These are phyloP conservation scores for Blastomyces gilchristii DNA, from an alignment of 2,329 filamentous ascomycete genomes.

Conservation along the genomic window DNA sequence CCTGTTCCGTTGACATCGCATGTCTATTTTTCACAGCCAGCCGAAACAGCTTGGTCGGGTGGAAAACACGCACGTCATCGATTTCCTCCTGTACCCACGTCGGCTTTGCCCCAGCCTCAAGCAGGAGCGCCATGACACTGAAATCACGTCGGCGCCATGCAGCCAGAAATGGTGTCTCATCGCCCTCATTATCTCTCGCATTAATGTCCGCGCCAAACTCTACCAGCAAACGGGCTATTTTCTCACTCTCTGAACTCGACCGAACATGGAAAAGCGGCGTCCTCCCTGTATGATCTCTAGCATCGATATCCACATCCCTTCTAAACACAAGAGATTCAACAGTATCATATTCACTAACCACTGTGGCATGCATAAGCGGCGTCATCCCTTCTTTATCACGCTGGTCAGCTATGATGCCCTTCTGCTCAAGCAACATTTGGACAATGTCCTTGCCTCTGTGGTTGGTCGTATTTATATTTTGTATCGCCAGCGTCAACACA, in stretches of 20 bases:
- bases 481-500: neutral
- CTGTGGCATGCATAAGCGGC: neutral
- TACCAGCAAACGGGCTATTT: neutral
- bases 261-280: neutral
- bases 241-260: neutral
- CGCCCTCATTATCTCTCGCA: conserved; percentile 3
- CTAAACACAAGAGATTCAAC: neutral
- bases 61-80: neutral
- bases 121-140: neutral
- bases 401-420: neutral
- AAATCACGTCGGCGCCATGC: neutral
- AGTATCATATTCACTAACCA: neutral
- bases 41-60: neutral
- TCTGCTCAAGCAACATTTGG: neutral
- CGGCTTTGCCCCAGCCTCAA: neutral
- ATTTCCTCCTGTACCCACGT: neutral
- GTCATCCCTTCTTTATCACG: neutral
- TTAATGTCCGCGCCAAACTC: conserved; percentile 7
- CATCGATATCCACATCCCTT: neutral
- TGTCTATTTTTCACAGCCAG: neutral
- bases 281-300: neutral
- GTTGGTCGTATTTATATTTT: too few species aligned
- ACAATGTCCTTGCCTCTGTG: neutral
- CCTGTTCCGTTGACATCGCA: neutral
- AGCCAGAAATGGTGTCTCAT: conserved; percentile 7